Evolutionary conservation across 1,139 yeast genomes (phyloP).

Genomic region (Candida sojae): DNA sequence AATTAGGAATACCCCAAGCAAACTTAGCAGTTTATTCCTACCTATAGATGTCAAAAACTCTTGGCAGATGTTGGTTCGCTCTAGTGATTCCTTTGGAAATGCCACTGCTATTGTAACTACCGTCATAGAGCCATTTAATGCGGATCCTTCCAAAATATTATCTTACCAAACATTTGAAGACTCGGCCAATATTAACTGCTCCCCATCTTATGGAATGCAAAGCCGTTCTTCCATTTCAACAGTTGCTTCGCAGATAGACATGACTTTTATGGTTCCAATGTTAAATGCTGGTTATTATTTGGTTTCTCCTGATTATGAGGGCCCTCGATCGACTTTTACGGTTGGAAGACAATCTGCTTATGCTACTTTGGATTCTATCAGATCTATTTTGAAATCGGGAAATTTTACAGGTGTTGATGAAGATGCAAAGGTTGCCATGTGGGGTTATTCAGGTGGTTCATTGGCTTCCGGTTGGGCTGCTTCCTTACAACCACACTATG

Average conservation of each 20-base stretch:
- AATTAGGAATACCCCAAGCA: conserved; percentile 22
- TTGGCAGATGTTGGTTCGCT: conserved; percentile 34
- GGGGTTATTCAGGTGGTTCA: conserved; percentile 47
- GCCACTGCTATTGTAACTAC: conserved; percentile 35
- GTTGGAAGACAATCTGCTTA: conserved; percentile 34
- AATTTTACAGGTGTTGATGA: conserved; percentile 29
- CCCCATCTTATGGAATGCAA: conserved; percentile 17
- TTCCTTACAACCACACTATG: conserved; percentile 30
- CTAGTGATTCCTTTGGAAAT: conserved; percentile 31
- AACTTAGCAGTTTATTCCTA: conserved; percentile 16
- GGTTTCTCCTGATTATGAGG: conserved; percentile 36
- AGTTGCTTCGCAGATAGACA: conserved; percentile 19
- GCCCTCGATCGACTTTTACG: conserved; percentile 30
- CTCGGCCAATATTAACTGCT: conserved; percentile 13
- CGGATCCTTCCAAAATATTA: conserved; percentile 24
- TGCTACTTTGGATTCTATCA: conserved; percentile 30
- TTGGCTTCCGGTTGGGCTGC: conserved; percentile 43
- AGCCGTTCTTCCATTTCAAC: conserved; percentile 11
- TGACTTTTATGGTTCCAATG: conserved; percentile 25
- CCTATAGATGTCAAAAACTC: conserved; percentile 20
- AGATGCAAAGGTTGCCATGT: conserved; percentile 29
- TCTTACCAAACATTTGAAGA: conserved; percentile 19
- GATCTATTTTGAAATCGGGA: conserved; percentile 27
- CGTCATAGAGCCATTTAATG: conserved; percentile 29
- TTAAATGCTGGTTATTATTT: conserved; percentile 36